These are phyloP conservation scores for Cladosporium sp. DNA, from an alignment of 2,329 filamentous ascomycete species.

Conservation along the genomic window DNA sequence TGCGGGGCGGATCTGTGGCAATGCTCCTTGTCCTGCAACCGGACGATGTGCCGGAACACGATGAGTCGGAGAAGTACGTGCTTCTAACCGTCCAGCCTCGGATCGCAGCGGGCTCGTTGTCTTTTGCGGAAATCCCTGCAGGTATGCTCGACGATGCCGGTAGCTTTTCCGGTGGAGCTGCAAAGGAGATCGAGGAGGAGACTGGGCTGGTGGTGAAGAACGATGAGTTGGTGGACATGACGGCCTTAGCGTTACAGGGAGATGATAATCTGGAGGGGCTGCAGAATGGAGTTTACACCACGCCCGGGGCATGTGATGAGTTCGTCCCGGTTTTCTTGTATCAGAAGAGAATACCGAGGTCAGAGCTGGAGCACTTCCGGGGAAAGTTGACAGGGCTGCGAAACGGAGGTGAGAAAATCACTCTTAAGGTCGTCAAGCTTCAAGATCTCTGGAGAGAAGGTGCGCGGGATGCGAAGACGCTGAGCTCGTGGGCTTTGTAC, in stretches of 20 bases:
- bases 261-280: constrained; percentile 31
- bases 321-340: constrained; percentile 53
- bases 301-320: constrained; percentile 52
- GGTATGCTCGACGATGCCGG: constrained; percentile 54
- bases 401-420: constrained; percentile 54
- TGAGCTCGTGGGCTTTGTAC: constrained; percentile 52
- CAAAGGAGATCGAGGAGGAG: constrained; percentile 53
- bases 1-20: constrained; percentile 53
- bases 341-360: constrained; percentile 45
- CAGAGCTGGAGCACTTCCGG: constrained; percentile 44
- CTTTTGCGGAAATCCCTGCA: constrained; percentile 52
- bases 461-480: constrained; percentile 49
- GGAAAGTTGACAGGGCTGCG: constrained; percentile 50
- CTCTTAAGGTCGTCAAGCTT: constrained; percentile 48
- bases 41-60: constrained; percentile 37
- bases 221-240: constrained; percentile 49
- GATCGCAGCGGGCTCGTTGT: constrained; percentile 49
- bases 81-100: constrained; percentile 53
- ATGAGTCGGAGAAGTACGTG: constrained; percentile 43
- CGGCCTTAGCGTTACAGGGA: constrained; percentile 39
- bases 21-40: constrained; percentile 53
- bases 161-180: constrained; percentile 49
- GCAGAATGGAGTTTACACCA: constrained; percentile 48
- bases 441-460: constrained; percentile 49
- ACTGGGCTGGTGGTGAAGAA: constrained; percentile 47